These are phyloP conservation scores for Garcia nutans DNA, from an alignment of 345 rosid species.

Conservation along the genomic window DNA sequence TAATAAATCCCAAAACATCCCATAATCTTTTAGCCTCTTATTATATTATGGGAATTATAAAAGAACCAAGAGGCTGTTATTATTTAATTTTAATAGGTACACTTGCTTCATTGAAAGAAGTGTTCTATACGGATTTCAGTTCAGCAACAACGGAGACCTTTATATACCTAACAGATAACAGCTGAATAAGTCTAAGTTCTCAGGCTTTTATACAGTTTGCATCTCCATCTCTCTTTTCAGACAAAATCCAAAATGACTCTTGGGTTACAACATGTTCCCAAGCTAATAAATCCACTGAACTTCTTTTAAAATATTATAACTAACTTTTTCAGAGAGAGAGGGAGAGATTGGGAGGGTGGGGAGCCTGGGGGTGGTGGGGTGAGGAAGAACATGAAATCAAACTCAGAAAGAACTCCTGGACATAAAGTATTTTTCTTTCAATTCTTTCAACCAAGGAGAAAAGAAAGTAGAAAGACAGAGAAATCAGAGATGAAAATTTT, in stretches of 20 bases:
- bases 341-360: no score
- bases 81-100: background rate
- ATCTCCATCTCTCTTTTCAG: background rate
- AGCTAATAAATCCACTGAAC: background rate
- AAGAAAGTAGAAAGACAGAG: background rate
- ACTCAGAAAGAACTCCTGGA: background rate
- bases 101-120: constrained; percentile 13
- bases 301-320: background rate
- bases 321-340: background rate
- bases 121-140: constrained; percentile 3
- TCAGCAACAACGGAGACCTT: constrained; percentile 8
- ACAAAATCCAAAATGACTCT: background rate
- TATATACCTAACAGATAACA: constrained; percentile 2
- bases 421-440: no score
- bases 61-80: background rate
- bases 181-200: background rate
- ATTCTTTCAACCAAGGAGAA: background rate
- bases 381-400: background rate
- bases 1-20: constrained; percentile 1
- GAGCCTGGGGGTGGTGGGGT: no score
- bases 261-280: constrained; percentile 6
- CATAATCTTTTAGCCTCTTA: background rate
- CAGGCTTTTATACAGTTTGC: background rate
- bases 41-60: background rate
- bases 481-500: background rate